Base-by-base conservation (phyloP, 2,329 filamentous ascomycete species). In the Neonectria sp. region DNA sequence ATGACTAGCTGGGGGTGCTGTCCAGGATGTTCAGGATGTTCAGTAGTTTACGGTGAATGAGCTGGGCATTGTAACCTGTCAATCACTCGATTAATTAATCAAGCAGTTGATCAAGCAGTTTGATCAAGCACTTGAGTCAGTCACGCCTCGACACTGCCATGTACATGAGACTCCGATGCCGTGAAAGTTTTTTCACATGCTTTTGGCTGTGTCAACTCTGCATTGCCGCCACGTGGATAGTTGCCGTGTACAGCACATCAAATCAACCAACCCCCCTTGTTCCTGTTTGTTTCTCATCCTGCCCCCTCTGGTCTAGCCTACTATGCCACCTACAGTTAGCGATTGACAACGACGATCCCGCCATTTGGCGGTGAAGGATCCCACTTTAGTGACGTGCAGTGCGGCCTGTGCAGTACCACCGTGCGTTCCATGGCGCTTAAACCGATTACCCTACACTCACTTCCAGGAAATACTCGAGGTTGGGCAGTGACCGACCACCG, bases 301-400 rank as follows among this genome's bases (percentile, higher is more conserved):
- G 37, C 37, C 37, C n/a, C 13, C 15, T 40, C 37, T 6, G 15
- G 37, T 40, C 37, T 40, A 40, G 37, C 37, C 8, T 6, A 6
- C 13, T 8, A 6, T 35, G 33, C 33, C 33, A 11, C 7, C 37
- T 40, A 6, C 37, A 40, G 4, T n/a, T n/a, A 45, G 40, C 17
- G 40, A 21, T 45, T 21, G 40, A 45, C 40, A 45, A 21, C 40
- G 40, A 2, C 7, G 40, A 45, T 45, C 40, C 40, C 40, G 40
- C n/a, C 40, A 45, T 45, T 45, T 45, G 40, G 40, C 40, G 40
- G 40, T 45, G 40, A 45, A 45, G 40, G 40, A 45, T 45, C 40
- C 40, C 40, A 8, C 17, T 21, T 45, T 45, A 24, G 40, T 45
- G 40, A 45, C 40, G 40, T 45, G 40, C 40, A 45, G 40, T 40